Evolutionary conservation across 805 yeast genomes (phyloP).

Genomic region (Ogataea pignaliae): DNA sequence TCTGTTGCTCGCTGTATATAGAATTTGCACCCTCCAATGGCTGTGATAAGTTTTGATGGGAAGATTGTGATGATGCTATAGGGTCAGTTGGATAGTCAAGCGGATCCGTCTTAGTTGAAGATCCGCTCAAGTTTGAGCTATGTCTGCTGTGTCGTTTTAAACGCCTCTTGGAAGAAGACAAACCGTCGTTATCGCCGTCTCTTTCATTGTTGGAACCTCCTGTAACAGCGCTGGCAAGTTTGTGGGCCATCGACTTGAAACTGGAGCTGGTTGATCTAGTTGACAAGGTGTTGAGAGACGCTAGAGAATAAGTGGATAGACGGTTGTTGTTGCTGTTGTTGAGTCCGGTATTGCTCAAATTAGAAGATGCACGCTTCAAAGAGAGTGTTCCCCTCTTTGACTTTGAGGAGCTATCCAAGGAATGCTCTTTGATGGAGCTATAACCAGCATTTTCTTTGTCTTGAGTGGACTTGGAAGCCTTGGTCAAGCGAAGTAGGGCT

Average conservation of each 20-base stretch:
- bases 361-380: constrained; percentile 1
- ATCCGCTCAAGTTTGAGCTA: constrained; percentile 1
- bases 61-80: neutral
- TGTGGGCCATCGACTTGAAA: constrained; percentile 20
- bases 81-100: no score
- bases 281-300: constrained; percentile 17
- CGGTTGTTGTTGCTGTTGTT: constrained; percentile 11
- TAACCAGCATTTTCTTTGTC: constrained; percentile 1
- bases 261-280: constrained; percentile 19
- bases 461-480: neutral
- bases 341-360: neutral
- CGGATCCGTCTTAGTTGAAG: neutral
- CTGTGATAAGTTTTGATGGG: neutral
- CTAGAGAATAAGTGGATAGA: constrained; percentile 12
- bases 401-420: constrained; percentile 1
- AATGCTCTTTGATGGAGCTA: constrained; percentile 1
- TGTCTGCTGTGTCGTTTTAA: constrained; percentile 1
- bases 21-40: neutral
- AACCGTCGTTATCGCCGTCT: neutral
- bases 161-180: neutral
- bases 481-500: constrained; percentile 8
- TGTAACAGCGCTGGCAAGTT: constrained; percentile 15
- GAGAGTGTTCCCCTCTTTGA: constrained; percentile 3
- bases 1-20: neutral
- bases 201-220: neutral